Percentiles rank a stretch among this genome's conserved stretches.
Evolutionary conservation across 2,329 filamentous ascomycete genomes (phyloP).

Genomic region (Colletotrichum sp.): DNA sequence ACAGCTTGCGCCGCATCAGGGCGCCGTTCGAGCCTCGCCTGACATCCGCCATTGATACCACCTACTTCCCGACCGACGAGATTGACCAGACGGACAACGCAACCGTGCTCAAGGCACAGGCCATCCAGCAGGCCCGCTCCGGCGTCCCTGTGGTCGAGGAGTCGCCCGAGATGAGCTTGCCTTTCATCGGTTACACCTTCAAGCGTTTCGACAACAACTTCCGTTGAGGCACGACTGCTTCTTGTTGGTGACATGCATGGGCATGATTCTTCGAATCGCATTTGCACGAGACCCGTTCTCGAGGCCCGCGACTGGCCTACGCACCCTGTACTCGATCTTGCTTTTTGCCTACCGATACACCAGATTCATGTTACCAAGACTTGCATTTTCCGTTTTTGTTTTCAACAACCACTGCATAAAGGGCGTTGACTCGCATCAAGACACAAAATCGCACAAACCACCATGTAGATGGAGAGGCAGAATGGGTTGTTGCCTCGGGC

Average conservation of each 20-base stretch:
- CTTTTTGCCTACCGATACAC: conserved; percentile 9
- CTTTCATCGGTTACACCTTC: conserved; percentile 96
- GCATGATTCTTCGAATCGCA: not conserved
- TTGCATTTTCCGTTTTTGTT: conserved; percentile 20
- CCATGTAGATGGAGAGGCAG: conserved; percentile 13
- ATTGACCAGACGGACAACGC: conserved; percentile 97
- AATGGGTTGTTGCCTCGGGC: not conserved
- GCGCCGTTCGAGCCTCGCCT: conserved; percentile 96
- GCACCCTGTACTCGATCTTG: conserved; percentile 2
- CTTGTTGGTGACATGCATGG: not conserved
- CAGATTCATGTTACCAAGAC: conserved; percentile 17
- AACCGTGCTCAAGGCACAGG: conserved; percentile 84
- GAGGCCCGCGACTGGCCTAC: not conserved
- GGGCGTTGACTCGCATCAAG: conserved; percentile 20
- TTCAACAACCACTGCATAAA: conserved; percentile 17
- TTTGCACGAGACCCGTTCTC: not conserved
- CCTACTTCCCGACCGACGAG: conserved; percentile 98
- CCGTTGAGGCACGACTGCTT: conserved; percentile 42
- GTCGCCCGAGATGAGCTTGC: conserved; percentile 92
- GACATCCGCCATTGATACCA: conserved; percentile 92
- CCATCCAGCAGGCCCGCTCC: conserved; percentile 68
- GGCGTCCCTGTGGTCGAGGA: conserved; percentile 65
- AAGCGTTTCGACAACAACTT: conserved; percentile 89
- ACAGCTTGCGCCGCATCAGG: conserved; percentile 88
- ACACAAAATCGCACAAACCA: conserved; percentile 16